These are phyloP conservation scores for Chionographis japonica DNA, from an alignment of 106 monocot genomes.

Conservation along the genomic window DNA sequence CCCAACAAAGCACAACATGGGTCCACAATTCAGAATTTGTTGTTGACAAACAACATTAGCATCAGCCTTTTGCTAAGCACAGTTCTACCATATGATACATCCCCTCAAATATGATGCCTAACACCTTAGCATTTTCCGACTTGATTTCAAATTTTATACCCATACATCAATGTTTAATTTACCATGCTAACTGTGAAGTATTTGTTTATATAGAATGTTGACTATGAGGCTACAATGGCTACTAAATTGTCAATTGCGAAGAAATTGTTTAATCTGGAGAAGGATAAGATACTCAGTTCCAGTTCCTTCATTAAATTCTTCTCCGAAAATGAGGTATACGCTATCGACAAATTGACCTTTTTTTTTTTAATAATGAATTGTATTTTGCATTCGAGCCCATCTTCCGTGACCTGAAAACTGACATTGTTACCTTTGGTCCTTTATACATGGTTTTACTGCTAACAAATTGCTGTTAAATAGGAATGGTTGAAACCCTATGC, in stretches of 20 bases:
- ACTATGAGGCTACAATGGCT: conserved; percentile 83
- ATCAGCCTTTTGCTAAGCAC: too few relatives aligned
- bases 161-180: too few relatives aligned
- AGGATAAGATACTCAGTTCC: conserved; percentile 62
- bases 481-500: conserved; percentile 95
- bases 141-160: too few relatives aligned
- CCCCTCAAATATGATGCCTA: too few relatives aligned
- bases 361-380: background rate
- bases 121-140: too few relatives aligned
- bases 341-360: background rate
- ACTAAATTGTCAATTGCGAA: conserved; percentile 81
- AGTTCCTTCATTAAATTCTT: conserved; percentile 66
- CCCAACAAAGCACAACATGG: too few relatives aligned
- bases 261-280: conserved; percentile 76
- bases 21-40: too few relatives aligned
- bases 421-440: too few relatives aligned
- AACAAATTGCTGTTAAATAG: conserved; percentile 28
- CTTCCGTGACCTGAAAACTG: background rate
- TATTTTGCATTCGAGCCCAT: background rate
- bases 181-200: background rate
- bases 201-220: conserved; percentile 56
- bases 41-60: too few relatives aligned
- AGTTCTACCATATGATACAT: too few relatives aligned
- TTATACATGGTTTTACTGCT: conserved; percentile 4
- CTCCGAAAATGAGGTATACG: conserved; percentile 75